Evolutionary conservation across 306 rosid genomes (phyloP).

Genomic region (Oemleria cerasiformis): DNA sequence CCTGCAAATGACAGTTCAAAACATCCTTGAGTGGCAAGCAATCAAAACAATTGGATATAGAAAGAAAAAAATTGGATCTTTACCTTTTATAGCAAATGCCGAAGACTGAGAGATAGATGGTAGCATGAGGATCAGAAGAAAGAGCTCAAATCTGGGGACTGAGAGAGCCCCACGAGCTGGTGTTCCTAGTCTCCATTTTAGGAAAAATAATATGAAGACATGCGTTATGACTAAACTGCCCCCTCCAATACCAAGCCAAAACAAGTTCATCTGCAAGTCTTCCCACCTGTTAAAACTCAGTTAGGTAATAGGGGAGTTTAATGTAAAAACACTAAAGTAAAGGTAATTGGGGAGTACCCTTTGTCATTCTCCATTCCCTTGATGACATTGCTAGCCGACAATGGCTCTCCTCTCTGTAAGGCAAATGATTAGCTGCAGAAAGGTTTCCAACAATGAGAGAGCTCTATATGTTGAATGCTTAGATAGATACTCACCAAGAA

Average conservation of each 20-base stretch:
- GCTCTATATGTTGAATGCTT: slow-evolving; percentile 10
- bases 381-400: slow-evolving; percentile 45
- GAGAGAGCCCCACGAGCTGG: slow-evolving; percentile 48
- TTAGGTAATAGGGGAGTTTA: slow-evolving; percentile 5
- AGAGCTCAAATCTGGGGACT: slow-evolving; percentile 60
- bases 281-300: slow-evolving; percentile 49
- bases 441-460: slow-evolving; percentile 1
- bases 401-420: slow-evolving; percentile 69
- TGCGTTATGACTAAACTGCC: slow-evolving; percentile 46
- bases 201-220: slow-evolving; percentile 35
- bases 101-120: slow-evolving; percentile 71
- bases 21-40: slow-evolving; percentile 3
- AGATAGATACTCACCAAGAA: slow-evolving; percentile 53
- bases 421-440: slow-evolving; percentile 22
- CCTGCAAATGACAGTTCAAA: slow-evolving; percentile 42
- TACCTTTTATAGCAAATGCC: slow-evolving; percentile 50
- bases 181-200: slow-evolving; percentile 50
- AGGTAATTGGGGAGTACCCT: slow-evolving; percentile 40
- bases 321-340: slow-evolving; percentile 5
- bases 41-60: slow-evolving; percentile 1
- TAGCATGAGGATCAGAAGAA: slow-evolving; percentile 58
- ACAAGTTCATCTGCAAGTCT: slow-evolving; percentile 62
- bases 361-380: slow-evolving; percentile 44
- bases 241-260: slow-evolving; percentile 64
- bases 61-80: background rate